These are phyloP conservation scores for Trichoderma guizhouense DNA, from an alignment of 2,329 filamentous ascomycete species.

Conservation along the genomic window DNA sequence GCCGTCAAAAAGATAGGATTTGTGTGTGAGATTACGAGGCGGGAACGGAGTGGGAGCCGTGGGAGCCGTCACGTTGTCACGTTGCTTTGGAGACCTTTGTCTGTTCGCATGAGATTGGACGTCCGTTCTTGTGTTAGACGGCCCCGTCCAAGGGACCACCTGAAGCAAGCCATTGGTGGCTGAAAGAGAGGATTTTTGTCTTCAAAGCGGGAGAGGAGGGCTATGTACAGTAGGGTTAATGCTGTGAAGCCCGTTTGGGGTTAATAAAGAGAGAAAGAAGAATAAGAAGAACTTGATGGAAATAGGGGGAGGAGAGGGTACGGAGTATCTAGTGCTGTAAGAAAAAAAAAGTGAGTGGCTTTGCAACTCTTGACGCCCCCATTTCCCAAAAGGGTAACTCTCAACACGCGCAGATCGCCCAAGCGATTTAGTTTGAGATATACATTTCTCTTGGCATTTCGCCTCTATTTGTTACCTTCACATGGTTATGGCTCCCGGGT, in stretches of 20 bases:
- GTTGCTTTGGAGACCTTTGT: not conserved
- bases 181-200: not conserved
- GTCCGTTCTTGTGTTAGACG: not conserved
- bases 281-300: not conserved
- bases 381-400: not conserved
- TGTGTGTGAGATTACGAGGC: not conserved
- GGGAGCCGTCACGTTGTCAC: not conserved
- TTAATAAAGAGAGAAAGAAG: not conserved
- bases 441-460: not conserved
- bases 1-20: not conserved
- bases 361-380: not conserved
- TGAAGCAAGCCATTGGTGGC: not conserved
- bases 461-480: not conserved
- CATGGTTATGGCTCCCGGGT: not conserved
- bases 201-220: not conserved
- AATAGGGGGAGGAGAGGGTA: not conserved
- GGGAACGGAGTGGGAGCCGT: not conserved
- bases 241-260: not conserved
- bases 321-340: not conserved
- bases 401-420: not conserved
- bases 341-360: no score
- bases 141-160: not conserved
- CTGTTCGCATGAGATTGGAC: not conserved
- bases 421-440: conserved; percentile 7
- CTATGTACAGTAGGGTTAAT: not conserved